A percentile compares a stretch with the other conserved stretches of the same genome.
Conservation (phyloP, 2,329 filamentous ascomycete species). For the Clarireedia homoeocarpa region DNA sequence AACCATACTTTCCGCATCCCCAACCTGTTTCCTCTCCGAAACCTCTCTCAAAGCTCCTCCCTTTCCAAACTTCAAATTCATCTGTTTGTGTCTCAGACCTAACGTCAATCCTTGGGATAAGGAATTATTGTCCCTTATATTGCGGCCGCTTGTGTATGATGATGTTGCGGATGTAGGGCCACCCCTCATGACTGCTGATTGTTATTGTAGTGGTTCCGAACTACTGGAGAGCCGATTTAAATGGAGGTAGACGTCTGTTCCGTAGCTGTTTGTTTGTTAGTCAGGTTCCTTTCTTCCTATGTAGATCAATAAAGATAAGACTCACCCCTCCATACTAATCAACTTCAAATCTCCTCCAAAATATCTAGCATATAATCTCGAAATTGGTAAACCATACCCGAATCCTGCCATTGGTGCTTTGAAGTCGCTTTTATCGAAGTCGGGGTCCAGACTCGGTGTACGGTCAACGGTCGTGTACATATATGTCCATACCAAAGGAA, state of each 20-base stretch:
- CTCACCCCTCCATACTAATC: conserved; percentile 99
- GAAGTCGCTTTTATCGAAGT: conserved; percentile 98
- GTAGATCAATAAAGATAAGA: conserved; percentile 14
- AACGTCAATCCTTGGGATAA: conserved; percentile 57
- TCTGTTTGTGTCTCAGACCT: conserved; percentile 43
- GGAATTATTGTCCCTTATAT: conserved; percentile 36
- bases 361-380: conserved; percentile 87
- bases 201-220: conserved; percentile 93
- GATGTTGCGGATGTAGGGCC: neutral
- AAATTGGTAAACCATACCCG: conserved; percentile 95
- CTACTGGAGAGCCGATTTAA: conserved; percentile 92
- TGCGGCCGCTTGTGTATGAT: neutral
- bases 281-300: neutral
- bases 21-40: conserved; percentile 81
- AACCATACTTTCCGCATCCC: conserved; percentile 74
- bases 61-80: conserved; percentile 61
- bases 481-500: conserved; percentile 98
- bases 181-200: conserved; percentile 73
- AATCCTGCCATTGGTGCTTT: conserved; percentile 99
- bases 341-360: conserved; percentile 96
- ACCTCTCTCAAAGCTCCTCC: conserved; percentile 50
- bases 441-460: conserved; percentile 88
- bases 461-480: conserved; percentile 99
- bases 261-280: conserved; percentile 57
- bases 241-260: conserved; percentile 96